phyloP scores from a whole-genome alignment of 768 basidiomycete genomes.

The Boletus vinaceobasis region DNA sequence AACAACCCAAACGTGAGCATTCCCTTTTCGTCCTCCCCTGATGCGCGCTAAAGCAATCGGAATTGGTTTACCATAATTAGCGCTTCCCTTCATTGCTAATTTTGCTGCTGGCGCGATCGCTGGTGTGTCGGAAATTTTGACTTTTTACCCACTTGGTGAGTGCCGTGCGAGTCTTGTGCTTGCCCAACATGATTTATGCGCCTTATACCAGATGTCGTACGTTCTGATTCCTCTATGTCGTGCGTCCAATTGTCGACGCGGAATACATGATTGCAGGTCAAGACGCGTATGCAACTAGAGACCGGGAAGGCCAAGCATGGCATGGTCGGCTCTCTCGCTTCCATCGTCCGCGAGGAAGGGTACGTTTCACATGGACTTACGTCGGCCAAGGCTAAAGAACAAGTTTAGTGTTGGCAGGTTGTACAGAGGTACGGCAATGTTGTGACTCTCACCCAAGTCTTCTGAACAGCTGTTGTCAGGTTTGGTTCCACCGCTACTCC shows the following conservation, averaged over 20 bases:
- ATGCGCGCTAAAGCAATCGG: constrained; percentile 1
- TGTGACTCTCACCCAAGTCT: neutral
- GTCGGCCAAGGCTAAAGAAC: neutral
- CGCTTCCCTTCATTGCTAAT: constrained; percentile 82
- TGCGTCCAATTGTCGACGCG: neutral
- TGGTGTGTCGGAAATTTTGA: constrained; percentile 79
- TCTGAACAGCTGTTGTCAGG: constrained; percentile 39
- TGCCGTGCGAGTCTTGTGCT: neutral
- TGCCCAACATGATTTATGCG: constrained; percentile 8
- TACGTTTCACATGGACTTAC: constrained; percentile 34
- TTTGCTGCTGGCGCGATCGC: constrained; percentile 97
- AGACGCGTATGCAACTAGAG: constrained; percentile 98
- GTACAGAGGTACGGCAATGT: constrained; percentile 65
- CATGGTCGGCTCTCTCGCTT: constrained; percentile 75
- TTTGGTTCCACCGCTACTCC: constrained; percentile 88
- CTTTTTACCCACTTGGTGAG: constrained; percentile 88
- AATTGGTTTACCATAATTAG: constrained; percentile 37
- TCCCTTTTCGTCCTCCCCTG: neutral
- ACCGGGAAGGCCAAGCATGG: constrained; percentile 74
- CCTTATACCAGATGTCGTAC: constrained; percentile 69
- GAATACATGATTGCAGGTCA: constrained; percentile 56
- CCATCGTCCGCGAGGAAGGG: constrained; percentile 92
- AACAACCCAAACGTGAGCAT: constrained; percentile 33
- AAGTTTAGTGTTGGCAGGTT: constrained; percentile 64
- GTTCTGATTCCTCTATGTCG: constrained; percentile 29